Evolutionary conservation across 2,329 filamentous ascomycete species (phyloP), one percentile per base, ranked within the genome.

Genomic region (Penicillium sp.): DNA sequence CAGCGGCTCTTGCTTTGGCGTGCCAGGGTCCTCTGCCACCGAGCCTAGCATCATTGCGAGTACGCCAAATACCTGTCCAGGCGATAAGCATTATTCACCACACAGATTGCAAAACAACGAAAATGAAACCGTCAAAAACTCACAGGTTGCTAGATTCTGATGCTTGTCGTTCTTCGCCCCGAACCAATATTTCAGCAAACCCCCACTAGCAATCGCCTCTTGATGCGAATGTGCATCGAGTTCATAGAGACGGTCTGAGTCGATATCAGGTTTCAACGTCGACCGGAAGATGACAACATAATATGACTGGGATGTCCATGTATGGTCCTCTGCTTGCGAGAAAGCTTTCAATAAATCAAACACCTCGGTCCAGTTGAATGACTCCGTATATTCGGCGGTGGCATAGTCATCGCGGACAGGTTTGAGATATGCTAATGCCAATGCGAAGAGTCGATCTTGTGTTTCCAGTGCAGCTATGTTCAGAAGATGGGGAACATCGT

Each of bases 151-250:
- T 61, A 96, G 70, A 72, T 95, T 95, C 63, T 82, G 77, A 54
- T 86, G 78, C 43, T 86, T 76, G 36, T 68, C 73, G 71, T 95
- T 83, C 16, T 86, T 84, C 29, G 74, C 77, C 2, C 89, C 89
- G 68, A 95, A 95, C 89, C 91, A 95, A 71, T 96, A 95, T 80
- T 95, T 95, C 64, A 95, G 72, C 64, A 96, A 80, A 0, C 89
- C 89, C 5, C 90, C 90, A 61, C 83, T 88, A 33, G 79, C 79
- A 14, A 84, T 85, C 11, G 91, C 91, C 67, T 95, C 90, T 19
- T 80, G 77, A 67, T 95, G 90, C 6, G 87, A 87, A 51, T 82
- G 82, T 64, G 85, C 84, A 70, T 95, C 91, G 28, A 95, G 77
- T 22, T 78, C 76, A 34, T 84, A 84, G 33, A 95, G 78, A 50